Evolutionary conservation across 75 land plant species (phyloP).

Genomic region (Ceratopteris richardii): DNA sequence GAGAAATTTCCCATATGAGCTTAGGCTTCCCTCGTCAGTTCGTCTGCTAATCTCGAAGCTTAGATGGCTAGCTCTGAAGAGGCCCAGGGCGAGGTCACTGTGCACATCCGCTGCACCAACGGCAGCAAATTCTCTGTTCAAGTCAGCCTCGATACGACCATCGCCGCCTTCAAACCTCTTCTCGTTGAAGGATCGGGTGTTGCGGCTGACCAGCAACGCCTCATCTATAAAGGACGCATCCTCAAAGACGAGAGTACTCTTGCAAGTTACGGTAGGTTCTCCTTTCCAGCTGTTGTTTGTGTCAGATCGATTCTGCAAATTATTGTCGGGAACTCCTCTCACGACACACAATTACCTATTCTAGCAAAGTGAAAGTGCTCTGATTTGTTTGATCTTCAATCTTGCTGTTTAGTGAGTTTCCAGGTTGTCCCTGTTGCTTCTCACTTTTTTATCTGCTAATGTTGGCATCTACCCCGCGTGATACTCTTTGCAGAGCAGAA

Average conservation of each 20-base stretch:
- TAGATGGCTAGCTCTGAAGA: slow-evolving; percentile 1
- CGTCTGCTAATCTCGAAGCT: too few relatives aligned
- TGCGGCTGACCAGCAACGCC: slow-evolving; percentile 85
- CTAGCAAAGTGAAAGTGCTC: too few relatives aligned
- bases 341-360: too few relatives aligned
- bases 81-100: slow-evolving; percentile 18
- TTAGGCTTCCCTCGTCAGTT: too few relatives aligned
- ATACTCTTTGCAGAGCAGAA: too few relatives aligned
- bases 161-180: slow-evolving; percentile 50
- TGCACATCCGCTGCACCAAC: slow-evolving; percentile 74
- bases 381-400: too few relatives aligned
- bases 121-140: slow-evolving; percentile 71
- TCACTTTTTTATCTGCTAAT: too few relatives aligned
- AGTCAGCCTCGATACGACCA: slow-evolving; percentile 43
- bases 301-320: neutral
- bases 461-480: too few relatives aligned
- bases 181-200: slow-evolving; percentile 57
- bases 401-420: too few relatives aligned
- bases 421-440: too few relatives aligned
- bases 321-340: too few relatives aligned
- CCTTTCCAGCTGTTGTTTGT: neutral
- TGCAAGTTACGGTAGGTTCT: slow-evolving; percentile 63
- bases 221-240: slow-evolving; percentile 89
- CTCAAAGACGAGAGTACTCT: slow-evolving; percentile 87
- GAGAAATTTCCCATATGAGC: too few relatives aligned